A percentile compares a stretch with the other conserved stretches of the same genome.
phyloP scores from a whole-genome alignment of 2,329 filamentous ascomycete species.

The Rhynchosporium secalis region DNA sequence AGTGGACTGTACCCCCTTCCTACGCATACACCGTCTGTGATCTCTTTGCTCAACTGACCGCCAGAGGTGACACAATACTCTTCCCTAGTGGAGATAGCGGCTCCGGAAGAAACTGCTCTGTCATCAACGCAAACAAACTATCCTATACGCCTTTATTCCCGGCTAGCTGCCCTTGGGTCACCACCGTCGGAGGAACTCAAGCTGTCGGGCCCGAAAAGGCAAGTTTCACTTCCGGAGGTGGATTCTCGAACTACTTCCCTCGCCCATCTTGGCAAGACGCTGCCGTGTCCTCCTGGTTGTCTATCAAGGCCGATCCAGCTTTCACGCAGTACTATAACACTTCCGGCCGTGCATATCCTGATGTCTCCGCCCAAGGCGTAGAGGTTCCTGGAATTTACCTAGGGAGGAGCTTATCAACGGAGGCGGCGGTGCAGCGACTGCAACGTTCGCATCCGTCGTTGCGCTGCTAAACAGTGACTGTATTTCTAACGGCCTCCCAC shows the following conservation, averaged over 20 bases:
- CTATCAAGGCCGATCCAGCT: slow-evolving; percentile 43
- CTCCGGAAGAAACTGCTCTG: slow-evolving; percentile 50
- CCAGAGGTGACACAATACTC: slow-evolving; percentile 61
- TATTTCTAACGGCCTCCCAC: slow-evolving; percentile 31
- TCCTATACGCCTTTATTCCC: slow-evolving; percentile 62
- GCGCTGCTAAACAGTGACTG: slow-evolving; percentile 59
- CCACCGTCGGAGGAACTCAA: slow-evolving; percentile 57
- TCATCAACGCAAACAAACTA: slow-evolving; percentile 56
- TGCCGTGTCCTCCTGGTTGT: slow-evolving; percentile 45
- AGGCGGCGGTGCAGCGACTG: slow-evolving; percentile 54
- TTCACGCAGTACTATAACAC: slow-evolving; percentile 45
- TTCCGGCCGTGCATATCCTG: slow-evolving; percentile 52
- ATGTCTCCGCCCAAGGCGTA: slow-evolving; percentile 51
- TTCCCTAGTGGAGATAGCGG: slow-evolving; percentile 60
- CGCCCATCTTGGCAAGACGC: slow-evolving; percentile 48
- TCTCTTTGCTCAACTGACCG: slow-evolving; percentile 61
- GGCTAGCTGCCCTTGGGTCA: slow-evolving; percentile 65
- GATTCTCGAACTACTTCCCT: slow-evolving; percentile 52
- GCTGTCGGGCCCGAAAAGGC: slow-evolving; percentile 25
- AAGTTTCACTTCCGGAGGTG: slow-evolving; percentile 45
- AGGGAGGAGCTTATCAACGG: slow-evolving; percentile 20
- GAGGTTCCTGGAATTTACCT: slow-evolving; percentile 46
- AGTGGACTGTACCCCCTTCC: slow-evolving; percentile 59
- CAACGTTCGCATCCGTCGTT: slow-evolving; percentile 55
- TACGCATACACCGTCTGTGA: slow-evolving; percentile 63